Evolutionary conservation across 1,284 basidiomycete genomes (phyloP).

Genomic region (Singerocomus inundabilis): DNA sequence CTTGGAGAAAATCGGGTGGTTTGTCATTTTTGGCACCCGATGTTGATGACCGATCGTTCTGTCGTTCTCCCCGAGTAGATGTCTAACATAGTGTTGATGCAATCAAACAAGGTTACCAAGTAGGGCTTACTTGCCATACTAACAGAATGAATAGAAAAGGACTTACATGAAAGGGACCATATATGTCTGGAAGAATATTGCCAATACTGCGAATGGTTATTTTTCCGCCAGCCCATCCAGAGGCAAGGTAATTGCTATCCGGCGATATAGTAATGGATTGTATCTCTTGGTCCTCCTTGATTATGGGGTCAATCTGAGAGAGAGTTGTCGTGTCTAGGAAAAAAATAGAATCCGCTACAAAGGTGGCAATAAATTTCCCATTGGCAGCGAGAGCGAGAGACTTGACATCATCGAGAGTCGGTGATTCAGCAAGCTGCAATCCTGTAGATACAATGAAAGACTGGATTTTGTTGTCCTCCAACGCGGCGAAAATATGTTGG

Average conservation of each 20-base stretch:
- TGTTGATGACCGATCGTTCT: neutral
- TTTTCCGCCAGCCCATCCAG: neutral
- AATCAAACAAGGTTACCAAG: no score
- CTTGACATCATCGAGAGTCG: neutral
- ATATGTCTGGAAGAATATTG: neutral
- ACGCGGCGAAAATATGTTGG: neutral
- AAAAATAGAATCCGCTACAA: neutral
- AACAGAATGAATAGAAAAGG: no score
- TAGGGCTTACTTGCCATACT: neutral
- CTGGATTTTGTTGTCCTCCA: neutral
- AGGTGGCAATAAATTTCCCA: conserved; percentile 1
- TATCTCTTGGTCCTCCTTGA: neutral
- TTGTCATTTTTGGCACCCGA: neutral
- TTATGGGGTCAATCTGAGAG: neutral
- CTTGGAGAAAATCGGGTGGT: neutral
- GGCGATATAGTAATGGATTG: neutral
- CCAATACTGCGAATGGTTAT: neutral
- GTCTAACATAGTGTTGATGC: neutral
- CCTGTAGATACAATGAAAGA: neutral
- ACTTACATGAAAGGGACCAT: no score
- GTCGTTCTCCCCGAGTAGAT: neutral
- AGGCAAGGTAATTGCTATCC: neutral
- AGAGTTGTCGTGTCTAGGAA: neutral
- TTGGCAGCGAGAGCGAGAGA: neutral
- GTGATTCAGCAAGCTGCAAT: neutral